A percentile compares a stretch with the other conserved stretches of the same genome.
phyloP scores from a whole-genome alignment of 192 early-diverging fungal genomes.

The Coemansia brasiliensis region DNA sequence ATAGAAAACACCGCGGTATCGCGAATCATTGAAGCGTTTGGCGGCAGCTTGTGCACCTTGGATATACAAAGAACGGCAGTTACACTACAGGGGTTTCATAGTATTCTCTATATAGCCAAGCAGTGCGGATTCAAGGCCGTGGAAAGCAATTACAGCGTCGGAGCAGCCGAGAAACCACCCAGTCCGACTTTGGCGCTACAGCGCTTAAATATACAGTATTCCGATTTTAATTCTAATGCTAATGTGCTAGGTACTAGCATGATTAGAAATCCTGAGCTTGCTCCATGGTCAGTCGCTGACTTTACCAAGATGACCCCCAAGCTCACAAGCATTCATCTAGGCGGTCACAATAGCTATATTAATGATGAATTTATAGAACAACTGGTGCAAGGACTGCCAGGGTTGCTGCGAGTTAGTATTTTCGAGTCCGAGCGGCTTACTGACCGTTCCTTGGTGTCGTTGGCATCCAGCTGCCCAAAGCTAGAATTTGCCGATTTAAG shows the following conservation, averaged over 20 bases:
- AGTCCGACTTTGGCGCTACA: slow-evolving; percentile 7
- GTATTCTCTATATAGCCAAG: not conserved
- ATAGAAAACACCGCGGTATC: slow-evolving; percentile 14
- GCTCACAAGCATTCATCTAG: slow-evolving; percentile 22
- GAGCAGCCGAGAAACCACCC: not conserved
- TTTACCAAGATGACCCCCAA: slow-evolving; percentile 16
- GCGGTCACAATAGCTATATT: slow-evolving; percentile 24
- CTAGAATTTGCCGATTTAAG: slow-evolving; percentile 25
- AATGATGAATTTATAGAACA: slow-evolving; percentile 23
- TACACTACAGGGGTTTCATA: slow-evolving; percentile 1
- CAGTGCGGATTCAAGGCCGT: slow-evolving; percentile 6
- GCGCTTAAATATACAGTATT: slow-evolving; percentile 8
- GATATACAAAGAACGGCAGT: slow-evolving; percentile 10
- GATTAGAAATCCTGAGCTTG: slow-evolving; percentile 4
- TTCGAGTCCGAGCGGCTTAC: slow-evolving; percentile 22
- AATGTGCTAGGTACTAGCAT: slow-evolving; percentile 1
- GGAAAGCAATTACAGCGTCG: not conserved
- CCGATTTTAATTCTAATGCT: slow-evolving; percentile 8
- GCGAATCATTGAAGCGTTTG: slow-evolving; percentile 26
- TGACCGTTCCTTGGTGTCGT: slow-evolving; percentile 12
- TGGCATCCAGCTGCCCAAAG: slow-evolving; percentile 21
- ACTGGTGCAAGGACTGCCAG: slow-evolving; percentile 11
- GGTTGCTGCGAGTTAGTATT: slow-evolving; percentile 21
- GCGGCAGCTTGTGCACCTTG: slow-evolving; percentile 13
- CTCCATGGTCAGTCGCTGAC: slow-evolving; percentile 1